Base-by-base conservation (phyloP, 495 filamentous ascomycete genomes). In the Lasiosphaeria ovina region DNA sequence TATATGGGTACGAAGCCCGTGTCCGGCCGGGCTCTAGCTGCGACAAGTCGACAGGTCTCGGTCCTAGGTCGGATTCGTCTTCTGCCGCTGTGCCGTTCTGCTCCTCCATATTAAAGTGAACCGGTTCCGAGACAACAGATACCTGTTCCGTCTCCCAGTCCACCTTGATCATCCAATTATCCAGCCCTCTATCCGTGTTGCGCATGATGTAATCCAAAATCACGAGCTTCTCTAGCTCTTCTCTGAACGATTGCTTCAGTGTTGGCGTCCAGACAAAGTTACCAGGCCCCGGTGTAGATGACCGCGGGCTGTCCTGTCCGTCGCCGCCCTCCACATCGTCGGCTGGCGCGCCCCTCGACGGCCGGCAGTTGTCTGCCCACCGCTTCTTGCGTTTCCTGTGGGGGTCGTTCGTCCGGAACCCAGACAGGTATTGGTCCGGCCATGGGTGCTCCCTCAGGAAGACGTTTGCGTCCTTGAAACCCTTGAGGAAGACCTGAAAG, bases 81-180 rank as follows among this genome's bases (percentile, higher is more conserved):
- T 10, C 9, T 50, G 33, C 14, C 17, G 36, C 8, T 3, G 36
- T 32, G 12, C n/a, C 34, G 48, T 80, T 76, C 24, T 72, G 66
- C 12, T 79, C 76, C 10, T 76, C 69, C 70, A 77, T 77, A 55
- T 88, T 86, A 59, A 87, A 74, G 51, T 87, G 87, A 1, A 89
- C 85, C 31, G 91, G 91, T 17, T 97, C 91, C 2, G 90, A 89
- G 42, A 89, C 86, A 51, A 98, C 91, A 9, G 88, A 90, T 11
- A 92, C 93, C 68, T 89, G 81, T 66, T 94, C 83, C 31, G 81
- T 87, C 51, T 89, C 81, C 83, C 84, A 90, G 70, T 98, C 92
- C 32, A 99, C 90, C 68, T 89, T 93, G 65, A 99, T 91, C 94
- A 99, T 99, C 94, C 94, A 99, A 61, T 99, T 99, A 72, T 99